phyloP scores from a whole-genome alignment of 179 eudicot species.

The Silene vulgaris region DNA sequence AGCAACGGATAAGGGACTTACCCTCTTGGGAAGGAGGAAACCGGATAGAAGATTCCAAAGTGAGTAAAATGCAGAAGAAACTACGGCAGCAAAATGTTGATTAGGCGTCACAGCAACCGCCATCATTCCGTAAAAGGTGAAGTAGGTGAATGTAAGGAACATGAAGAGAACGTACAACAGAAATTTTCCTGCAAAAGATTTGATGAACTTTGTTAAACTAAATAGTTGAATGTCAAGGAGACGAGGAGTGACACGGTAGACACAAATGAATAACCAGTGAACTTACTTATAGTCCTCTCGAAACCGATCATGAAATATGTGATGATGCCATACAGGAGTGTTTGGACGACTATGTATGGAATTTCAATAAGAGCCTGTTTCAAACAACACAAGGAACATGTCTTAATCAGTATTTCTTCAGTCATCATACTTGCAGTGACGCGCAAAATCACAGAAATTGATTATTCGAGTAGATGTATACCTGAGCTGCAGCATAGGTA shows the following conservation, averaged over 20 bases:
- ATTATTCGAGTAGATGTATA: slow-evolving; percentile 22
- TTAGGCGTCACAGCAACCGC: slow-evolving; percentile 79
- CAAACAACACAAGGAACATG: slow-evolving; percentile 9
- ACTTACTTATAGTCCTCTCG: slow-evolving; percentile 59
- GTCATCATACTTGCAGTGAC: neutral
- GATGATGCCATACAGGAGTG: slow-evolving; percentile 57
- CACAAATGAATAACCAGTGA: neutral
- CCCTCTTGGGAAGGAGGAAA: slow-evolving; percentile 71
- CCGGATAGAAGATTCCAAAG: slow-evolving; percentile 92
- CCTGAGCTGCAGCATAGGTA: slow-evolving; percentile 91
- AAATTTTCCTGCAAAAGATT: slow-evolving; percentile 63
- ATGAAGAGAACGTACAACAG: slow-evolving; percentile 58
- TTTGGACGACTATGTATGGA: slow-evolving; percentile 68
- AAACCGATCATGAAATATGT: slow-evolving; percentile 85
- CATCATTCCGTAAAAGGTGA: slow-evolving; percentile 96
- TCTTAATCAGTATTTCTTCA: neutral
- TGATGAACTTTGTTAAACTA: slow-evolving; percentile 1
- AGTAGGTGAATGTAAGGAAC: slow-evolving; percentile 87
- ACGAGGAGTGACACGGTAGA: neutral
- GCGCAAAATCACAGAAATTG: slow-evolving; percentile 5
- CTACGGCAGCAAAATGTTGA: slow-evolving; percentile 68
- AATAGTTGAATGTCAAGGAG: neutral
- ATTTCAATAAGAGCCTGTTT: slow-evolving; percentile 76
- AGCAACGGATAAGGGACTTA: slow-evolving; percentile 28
- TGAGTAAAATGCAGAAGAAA: slow-evolving; percentile 78